Conservation (phyloP, 225 moss, liverwort and hornwort species). For the Neckera pumila region DNA sequence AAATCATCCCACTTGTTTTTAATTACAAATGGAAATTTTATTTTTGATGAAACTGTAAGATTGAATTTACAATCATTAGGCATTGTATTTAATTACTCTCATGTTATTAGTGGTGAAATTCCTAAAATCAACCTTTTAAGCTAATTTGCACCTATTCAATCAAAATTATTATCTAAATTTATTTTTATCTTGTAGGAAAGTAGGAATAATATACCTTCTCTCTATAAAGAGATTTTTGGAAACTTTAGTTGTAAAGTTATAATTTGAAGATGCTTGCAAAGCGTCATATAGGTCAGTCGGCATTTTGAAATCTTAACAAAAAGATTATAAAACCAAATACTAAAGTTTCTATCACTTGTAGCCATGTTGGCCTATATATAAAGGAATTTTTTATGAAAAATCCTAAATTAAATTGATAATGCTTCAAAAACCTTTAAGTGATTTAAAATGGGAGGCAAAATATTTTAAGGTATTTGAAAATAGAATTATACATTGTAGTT, state of each 20-base stretch:
- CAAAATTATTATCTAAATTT: background rate
- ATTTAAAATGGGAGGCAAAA: background rate
- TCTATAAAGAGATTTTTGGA: background rate
- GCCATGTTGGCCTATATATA: background rate
- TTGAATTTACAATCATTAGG: background rate
- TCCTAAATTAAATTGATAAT: background rate
- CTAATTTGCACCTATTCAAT: background rate
- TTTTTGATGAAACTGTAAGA: background rate
- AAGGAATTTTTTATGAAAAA: background rate
- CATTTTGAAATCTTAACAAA: background rate
- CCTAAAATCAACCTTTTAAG: background rate
- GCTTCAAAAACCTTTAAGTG: background rate
- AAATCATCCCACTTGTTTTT: background rate
- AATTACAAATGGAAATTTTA: background rate
- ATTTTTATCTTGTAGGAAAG: background rate
- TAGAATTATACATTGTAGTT: background rate
- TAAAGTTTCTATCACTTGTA: background rate
- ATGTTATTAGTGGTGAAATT: fast-evolving
- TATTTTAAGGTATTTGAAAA: background rate
- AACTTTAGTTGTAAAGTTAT: background rate
- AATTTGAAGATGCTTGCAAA: background rate
- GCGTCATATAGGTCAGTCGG: no score
- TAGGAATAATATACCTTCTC: background rate
- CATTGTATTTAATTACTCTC: background rate
- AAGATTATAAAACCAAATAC: background rate